A percentile compares a stretch with the other conserved stretches of the same genome.
Evolutionary conservation across 140 eudicot species (phyloP).

Genomic region (Cichorium intybus): DNA sequence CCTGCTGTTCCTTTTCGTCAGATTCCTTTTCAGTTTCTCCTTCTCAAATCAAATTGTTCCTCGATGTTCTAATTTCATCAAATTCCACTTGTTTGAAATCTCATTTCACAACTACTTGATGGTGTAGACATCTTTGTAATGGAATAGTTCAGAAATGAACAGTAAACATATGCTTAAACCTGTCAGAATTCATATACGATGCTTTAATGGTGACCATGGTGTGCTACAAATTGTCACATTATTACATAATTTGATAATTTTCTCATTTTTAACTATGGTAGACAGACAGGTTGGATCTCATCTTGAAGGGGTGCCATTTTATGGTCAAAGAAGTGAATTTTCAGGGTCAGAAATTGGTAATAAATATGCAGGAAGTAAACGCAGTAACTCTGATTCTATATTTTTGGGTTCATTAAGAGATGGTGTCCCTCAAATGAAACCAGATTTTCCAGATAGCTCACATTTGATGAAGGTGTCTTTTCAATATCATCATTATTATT

Average conservation of each 20-base stretch:
- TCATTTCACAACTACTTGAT: too few relatives aligned
- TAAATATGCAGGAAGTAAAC: conserved; percentile 50
- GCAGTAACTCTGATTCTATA: conserved; percentile 63
- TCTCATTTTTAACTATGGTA: conserved; percentile 44
- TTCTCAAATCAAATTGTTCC: not conserved
- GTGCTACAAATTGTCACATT: not conserved
- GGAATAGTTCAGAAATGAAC: too few relatives aligned
- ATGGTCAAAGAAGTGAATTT: conserved; percentile 56
- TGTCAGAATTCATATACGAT: too few relatives aligned
- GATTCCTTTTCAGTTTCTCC: not conserved
- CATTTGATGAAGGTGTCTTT: conserved; percentile 67
- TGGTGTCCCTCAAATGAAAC: conserved; percentile 44
- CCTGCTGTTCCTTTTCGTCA: not conserved
- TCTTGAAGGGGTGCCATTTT: conserved; percentile 85
- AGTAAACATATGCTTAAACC: too few relatives aligned
- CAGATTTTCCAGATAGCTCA: conserved; percentile 64
- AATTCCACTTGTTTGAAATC: not conserved
- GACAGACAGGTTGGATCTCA: conserved; percentile 60
- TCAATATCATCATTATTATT: not conserved
- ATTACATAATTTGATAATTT: conserved; percentile 1
- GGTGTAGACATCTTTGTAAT: too few relatives aligned
- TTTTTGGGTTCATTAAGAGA: conserved; percentile 62
- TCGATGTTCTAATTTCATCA: not conserved
- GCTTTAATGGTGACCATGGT: not conserved
- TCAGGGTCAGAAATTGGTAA: conserved; percentile 41